phyloP scores from a whole-genome alignment of 805 yeast genomes.

The Candida andamanensis region DNA sequence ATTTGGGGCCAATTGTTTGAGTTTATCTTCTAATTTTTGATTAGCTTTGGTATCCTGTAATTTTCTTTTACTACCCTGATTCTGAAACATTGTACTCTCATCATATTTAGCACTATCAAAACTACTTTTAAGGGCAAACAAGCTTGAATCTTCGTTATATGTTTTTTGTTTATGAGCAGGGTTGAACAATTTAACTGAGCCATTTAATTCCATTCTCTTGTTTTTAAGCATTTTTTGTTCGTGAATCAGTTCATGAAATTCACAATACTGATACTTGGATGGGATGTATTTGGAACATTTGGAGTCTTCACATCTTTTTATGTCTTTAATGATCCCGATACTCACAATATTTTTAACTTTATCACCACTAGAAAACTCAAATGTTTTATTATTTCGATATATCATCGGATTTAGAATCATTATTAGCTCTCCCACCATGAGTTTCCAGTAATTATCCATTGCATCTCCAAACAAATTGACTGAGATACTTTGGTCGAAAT shows the following conservation, averaged over 20 bases:
- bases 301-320: constrained; percentile 59
- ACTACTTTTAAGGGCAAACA: constrained; percentile 16
- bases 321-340: constrained; percentile 64
- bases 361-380: constrained; percentile 39
- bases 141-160: constrained; percentile 18
- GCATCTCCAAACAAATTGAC: constrained; percentile 64
- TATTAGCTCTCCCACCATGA: constrained; percentile 68
- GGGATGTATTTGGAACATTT: constrained; percentile 39
- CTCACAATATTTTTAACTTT: constrained; percentile 51
- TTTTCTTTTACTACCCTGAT: constrained; percentile 33
- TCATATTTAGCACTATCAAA: constrained; percentile 33
- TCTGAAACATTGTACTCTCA: constrained; percentile 42
- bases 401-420: constrained; percentile 73
- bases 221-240: constrained; percentile 12
- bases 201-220: constrained; percentile 74
- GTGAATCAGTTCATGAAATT: constrained; percentile 10
- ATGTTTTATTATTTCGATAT: constrained; percentile 19
- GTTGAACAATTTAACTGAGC: constrained; percentile 48
- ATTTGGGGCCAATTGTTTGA: constrained; percentile 16
- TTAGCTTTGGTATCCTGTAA: constrained; percentile 24
- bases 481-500: constrained; percentile 56
- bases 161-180: constrained; percentile 19
- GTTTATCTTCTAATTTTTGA: constrained; percentile 33
- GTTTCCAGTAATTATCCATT: constrained; percentile 65
- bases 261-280: constrained; percentile 10